Conservation (phyloP, 495 filamentous ascomycete species). For the Xylaria sp. region DNA sequence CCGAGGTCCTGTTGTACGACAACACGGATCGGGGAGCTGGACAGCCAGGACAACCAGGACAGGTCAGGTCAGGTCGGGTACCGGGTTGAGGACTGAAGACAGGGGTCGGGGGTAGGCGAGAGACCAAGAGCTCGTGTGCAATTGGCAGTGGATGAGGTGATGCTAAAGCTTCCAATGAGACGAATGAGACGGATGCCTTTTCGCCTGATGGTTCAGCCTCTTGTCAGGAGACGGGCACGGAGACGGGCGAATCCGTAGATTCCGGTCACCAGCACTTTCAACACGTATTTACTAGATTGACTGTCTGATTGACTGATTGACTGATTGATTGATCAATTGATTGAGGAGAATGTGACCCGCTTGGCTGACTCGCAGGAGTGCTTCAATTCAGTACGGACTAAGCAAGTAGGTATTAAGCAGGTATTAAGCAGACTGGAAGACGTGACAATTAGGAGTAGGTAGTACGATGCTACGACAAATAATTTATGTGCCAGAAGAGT, state of each 20-base stretch:
- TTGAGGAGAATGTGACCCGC: conserved; percentile 2
- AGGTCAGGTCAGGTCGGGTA: no score
- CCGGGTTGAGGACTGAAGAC: neutral
- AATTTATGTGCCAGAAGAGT: neutral
- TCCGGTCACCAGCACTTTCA: conserved; percentile 1
- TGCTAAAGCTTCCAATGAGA: conserved; percentile 2
- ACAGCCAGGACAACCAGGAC: no score
- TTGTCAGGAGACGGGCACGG: no score
- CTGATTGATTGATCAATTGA: no score
- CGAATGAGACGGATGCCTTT: no score
- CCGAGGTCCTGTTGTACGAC: neutral
- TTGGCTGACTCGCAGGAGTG: neutral
- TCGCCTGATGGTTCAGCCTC: neutral
- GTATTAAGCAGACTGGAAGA: neutral
- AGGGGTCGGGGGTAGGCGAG: neutral
- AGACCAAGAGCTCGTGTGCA: neutral
- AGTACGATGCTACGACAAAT: neutral
- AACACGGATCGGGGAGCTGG: conserved; percentile 4
- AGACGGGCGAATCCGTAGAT: neutral
- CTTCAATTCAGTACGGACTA: conserved; percentile 1
- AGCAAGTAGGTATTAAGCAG: no score
- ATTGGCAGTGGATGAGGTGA: conserved; percentile 1
- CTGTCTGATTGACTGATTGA: no score
- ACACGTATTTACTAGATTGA: conserved; percentile 1
- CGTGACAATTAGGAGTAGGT: neutral